Conservation (phyloP, 805 yeast genomes). For the Kodamaea lidongshanica region DNA sequence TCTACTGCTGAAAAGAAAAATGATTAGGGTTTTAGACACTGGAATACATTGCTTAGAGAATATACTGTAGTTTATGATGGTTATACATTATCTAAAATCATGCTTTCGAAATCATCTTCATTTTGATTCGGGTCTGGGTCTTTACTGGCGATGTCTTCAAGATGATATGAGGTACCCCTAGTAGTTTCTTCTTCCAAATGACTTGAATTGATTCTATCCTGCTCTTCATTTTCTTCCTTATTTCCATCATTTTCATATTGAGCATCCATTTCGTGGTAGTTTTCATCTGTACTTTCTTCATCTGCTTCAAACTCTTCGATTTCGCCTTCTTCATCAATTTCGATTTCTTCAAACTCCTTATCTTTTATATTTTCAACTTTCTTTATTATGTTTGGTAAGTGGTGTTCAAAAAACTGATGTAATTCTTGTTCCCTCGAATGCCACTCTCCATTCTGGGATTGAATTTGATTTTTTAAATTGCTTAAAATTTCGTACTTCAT, state of each 20-base stretch:
- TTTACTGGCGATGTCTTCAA: too few relatives aligned
- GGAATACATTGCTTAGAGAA: too few relatives aligned
- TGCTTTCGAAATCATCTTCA: slow-evolving; percentile 1
- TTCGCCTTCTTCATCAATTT: slow-evolving; percentile 15
- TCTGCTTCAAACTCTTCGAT: slow-evolving; percentile 13
- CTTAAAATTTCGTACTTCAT: slow-evolving; percentile 31
- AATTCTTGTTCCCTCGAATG: slow-evolving; percentile 25
- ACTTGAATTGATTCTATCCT: not conserved
- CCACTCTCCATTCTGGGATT: slow-evolving; percentile 31
- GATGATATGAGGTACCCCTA: too few relatives aligned
- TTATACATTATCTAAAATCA: too few relatives aligned
- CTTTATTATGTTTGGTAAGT: slow-evolving; percentile 19
- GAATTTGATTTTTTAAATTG: slow-evolving; percentile 26
- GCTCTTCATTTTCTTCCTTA: slow-evolving; percentile 1
- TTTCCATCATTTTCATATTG: slow-evolving; percentile 7
- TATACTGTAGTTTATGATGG: too few relatives aligned
- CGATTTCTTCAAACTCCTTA: slow-evolving; percentile 21
- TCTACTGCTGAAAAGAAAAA: slow-evolving; percentile 10
- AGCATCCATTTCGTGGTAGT: slow-evolving; percentile 7
- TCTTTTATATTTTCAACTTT: slow-evolving; percentile 25
- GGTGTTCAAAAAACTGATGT: slow-evolving; percentile 23
- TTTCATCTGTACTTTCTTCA: slow-evolving; percentile 12
- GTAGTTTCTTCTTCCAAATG: too few relatives aligned
- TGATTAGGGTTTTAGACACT: too few relatives aligned
- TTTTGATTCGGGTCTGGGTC: not conserved